phyloP scores from a whole-genome alignment of 352 stramenopile genomes.

The Globisporangium emineosum region DNA sequence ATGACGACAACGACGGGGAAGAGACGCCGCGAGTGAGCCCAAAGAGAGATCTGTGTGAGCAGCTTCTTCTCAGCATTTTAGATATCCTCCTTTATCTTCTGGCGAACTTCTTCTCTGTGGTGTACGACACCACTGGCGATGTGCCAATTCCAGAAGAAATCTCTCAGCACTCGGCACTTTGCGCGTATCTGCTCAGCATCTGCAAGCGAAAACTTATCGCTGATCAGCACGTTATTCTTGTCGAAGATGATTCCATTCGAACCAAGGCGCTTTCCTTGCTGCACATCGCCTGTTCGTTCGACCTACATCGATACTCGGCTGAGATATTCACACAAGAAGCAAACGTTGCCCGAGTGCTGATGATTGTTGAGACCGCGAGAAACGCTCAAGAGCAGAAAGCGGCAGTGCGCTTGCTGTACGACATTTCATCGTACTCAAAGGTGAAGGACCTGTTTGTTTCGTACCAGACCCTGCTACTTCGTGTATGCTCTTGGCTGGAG shows the following conservation, averaged over 20 bases:
- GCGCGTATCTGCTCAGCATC: conserved; percentile 9
- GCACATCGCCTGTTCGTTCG: conserved; percentile 28
- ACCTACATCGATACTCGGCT: conserved; percentile 20
- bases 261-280: conserved; percentile 22
- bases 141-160: conserved; percentile 5
- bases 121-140: conserved; percentile 7
- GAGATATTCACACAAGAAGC: conserved; percentile 21
- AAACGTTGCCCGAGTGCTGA: conserved; percentile 25
- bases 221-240: conserved; percentile 11
- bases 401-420: conserved; percentile 21
- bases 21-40: not conserved
- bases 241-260: conserved; percentile 20
- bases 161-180: conserved; percentile 9
- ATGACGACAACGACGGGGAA: not conserved
- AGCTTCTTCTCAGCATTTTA: conserved; percentile 14
- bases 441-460: conserved; percentile 20
- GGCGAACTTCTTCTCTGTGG: conserved; percentile 16
- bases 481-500: conserved; percentile 17
- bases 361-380: conserved; percentile 25
- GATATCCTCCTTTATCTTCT: conserved; percentile 19
- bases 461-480: conserved; percentile 13
- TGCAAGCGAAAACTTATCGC: conserved; percentile 4
- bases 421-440: conserved; percentile 19
- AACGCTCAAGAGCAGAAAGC: conserved; percentile 23
- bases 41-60: not conserved